Evolutionary conservation across 2,329 filamentous ascomycete species (phyloP).

Genomic region (Coniella vitis): DNA sequence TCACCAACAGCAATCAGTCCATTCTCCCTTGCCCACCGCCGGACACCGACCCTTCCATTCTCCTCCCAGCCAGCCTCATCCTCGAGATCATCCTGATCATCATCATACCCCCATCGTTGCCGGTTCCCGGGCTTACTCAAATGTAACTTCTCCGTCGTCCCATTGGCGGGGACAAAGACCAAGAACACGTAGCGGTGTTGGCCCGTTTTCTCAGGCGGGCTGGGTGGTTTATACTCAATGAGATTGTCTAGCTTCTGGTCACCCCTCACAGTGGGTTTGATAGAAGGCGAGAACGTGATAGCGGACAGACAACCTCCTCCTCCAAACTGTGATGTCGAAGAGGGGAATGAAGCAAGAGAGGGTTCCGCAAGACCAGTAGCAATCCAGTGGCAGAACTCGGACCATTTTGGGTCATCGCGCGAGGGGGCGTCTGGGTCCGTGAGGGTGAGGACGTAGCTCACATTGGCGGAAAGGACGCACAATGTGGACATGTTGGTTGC

Average conservation of each 20-base stretch:
- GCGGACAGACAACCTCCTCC: no score
- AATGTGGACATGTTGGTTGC: constrained; percentile 2
- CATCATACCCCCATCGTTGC: constrained; percentile 33
- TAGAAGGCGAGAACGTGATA: not conserved
- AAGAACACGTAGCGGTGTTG: constrained; percentile 39
- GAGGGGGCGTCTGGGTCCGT: constrained; percentile 39
- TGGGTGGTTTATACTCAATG: constrained; percentile 34
- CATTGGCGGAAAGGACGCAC: constrained; percentile 6
- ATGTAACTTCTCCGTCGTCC: constrained; percentile 29
- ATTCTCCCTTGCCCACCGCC: constrained; percentile 34
- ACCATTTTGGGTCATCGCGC: constrained; percentile 34
- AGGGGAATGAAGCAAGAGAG: constrained; percentile 4
- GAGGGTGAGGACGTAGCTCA: constrained; percentile 28
- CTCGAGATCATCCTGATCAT: no score
- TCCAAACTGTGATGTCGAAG: no score
- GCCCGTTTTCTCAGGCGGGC: constrained; percentile 34
- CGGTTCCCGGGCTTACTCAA: constrained; percentile 29
- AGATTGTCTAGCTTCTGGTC: constrained; percentile 25
- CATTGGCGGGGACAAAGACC: constrained; percentile 32
- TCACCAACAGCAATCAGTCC: constrained; percentile 34
- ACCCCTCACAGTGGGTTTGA: not conserved
- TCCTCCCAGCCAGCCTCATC: no score
- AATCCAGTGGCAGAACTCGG: constrained; percentile 41
- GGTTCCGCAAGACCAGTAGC: constrained; percentile 26
- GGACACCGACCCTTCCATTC: constrained; percentile 29